Evolutionary conservation across 176 grass and related monocot species (phyloP).

Genomic region (Leersia perrieri): DNA sequence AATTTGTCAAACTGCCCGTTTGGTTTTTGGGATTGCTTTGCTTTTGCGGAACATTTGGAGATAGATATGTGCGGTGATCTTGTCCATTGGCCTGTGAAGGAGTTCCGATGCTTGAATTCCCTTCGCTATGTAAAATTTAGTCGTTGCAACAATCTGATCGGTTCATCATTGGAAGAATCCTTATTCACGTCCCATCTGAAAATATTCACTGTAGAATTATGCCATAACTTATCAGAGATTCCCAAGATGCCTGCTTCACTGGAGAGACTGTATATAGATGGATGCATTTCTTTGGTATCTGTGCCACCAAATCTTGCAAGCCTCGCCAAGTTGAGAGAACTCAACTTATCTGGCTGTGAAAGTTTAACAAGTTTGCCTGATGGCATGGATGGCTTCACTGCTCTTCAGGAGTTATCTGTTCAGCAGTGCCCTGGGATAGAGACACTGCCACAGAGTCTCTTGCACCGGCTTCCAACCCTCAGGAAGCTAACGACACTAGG

Average conservation of each 20-base stretch:
- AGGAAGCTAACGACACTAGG: no score
- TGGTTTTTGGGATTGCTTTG: neutral
- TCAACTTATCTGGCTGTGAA: neutral
- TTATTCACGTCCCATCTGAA: neutral
- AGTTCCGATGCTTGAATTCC: neutral
- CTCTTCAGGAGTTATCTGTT: neutral
- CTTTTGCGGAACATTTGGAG: neutral
- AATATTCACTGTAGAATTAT: neutral
- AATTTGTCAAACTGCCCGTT: neutral
- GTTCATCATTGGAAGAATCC: neutral
- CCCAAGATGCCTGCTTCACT: neutral
- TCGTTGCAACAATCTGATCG: neutral
- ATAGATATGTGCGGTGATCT: neutral
- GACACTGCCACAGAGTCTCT: neutral
- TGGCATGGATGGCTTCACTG: neutral
- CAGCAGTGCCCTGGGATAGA: neutral
- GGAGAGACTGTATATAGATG: neutral
- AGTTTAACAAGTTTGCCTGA: neutral
- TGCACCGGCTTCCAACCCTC: neutral
- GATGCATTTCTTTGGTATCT: neutral
- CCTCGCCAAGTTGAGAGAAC: neutral
- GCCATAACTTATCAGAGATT: neutral
- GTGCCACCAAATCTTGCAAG: neutral
- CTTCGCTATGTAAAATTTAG: neutral
- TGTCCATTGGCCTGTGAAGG: neutral